Evolutionary conservation across 2,329 filamentous ascomycete species (phyloP), one percentile per base, ranked within the genome.

Genomic region (Neospermospora avenae): DNA sequence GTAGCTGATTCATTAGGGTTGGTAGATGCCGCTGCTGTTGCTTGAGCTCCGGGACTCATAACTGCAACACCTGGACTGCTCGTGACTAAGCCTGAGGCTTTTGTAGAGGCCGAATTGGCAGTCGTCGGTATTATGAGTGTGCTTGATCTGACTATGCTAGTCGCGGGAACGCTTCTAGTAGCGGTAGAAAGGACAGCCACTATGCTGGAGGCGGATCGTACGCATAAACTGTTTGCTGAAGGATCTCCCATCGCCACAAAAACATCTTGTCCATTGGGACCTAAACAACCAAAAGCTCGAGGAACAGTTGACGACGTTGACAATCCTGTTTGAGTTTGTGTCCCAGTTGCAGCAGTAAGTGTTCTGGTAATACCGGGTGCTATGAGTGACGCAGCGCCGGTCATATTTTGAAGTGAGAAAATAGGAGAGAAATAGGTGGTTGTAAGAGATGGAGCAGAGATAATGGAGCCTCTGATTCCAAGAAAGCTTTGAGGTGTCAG

Each of bases 361-460:
- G 57, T 57, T 22, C 45, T 35, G 14, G 53, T 56, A n/a, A 53
- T 31, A 39, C 18, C 24, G 4, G 51, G 20, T 1, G 58, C 58
- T 20, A 58, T 46, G 25, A 56, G 45, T 5, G 58, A 54, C 4
- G 55, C 56, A n/a, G 51, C n/a, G 25, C 61, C 61, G 28, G 61
- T 63, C 61, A 63, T 63, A 37, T 63, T 63, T 39, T 59, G 51
- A 16, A 63, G 53, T 6, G 58, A 60, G 34, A 63, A 63, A 18
- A 53, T 24, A 16, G 58, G 44, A 10, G 61, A 63, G 42, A 58
- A 63, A 28, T 63, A 63, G 3, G 58, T 63, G 10, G 58, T 42
- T 45, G 61, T 56, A 31, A 63, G 41, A n/a, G 55, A 58, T 13
- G 45, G 44, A 28, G 55, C 58, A 25, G 49, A 16, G 3, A 52